Conservation (phyloP, 306 rosid genomes). For the Prinsepia uniflora region DNA sequence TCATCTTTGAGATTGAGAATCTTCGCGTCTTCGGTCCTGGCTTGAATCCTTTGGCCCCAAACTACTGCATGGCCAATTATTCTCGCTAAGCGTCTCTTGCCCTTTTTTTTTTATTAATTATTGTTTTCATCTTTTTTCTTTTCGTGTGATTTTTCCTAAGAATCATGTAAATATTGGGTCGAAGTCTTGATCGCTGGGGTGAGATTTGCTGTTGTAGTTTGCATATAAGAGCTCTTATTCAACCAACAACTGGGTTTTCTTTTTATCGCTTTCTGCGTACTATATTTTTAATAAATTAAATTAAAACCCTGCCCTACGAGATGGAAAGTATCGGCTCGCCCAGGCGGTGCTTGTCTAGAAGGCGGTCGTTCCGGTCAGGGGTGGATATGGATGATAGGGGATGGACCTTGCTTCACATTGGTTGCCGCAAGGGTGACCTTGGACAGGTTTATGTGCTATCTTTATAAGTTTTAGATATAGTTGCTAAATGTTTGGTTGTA, state of each 20-base stretch:
- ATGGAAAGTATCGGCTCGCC: slow-evolving; percentile 29
- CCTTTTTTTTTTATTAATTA: background rate
- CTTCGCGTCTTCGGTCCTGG: slow-evolving; percentile 95
- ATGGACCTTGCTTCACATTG: slow-evolving; percentile 79
- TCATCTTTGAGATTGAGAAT: slow-evolving; percentile 41
- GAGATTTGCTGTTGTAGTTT: background rate
- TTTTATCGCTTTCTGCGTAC: background rate
- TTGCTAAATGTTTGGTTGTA: background rate
- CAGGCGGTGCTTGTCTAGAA: slow-evolving; percentile 51
- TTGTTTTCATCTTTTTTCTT: background rate
- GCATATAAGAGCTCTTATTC: background rate
- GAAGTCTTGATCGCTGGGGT: background rate
- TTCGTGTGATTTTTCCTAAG: background rate
- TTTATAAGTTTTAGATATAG: background rate
- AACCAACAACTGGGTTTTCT: background rate
- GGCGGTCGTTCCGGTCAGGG: slow-evolving; percentile 48
- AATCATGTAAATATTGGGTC: slow-evolving; percentile 36
- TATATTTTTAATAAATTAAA: background rate
- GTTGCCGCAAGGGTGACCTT: slow-evolving; percentile 70
- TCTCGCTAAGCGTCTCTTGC: slow-evolving; percentile 60
- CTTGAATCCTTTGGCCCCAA: slow-evolving; percentile 87
- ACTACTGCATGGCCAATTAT: slow-evolving; percentile 71
- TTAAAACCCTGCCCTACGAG: slow-evolving; percentile 38
- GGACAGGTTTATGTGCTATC: slow-evolving; percentile 40
- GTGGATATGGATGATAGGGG: slow-evolving; percentile 76